phyloP scores from a whole-genome alignment of 2,329 filamentous ascomycete genomes.

The Blastomyces parvus region DNA sequence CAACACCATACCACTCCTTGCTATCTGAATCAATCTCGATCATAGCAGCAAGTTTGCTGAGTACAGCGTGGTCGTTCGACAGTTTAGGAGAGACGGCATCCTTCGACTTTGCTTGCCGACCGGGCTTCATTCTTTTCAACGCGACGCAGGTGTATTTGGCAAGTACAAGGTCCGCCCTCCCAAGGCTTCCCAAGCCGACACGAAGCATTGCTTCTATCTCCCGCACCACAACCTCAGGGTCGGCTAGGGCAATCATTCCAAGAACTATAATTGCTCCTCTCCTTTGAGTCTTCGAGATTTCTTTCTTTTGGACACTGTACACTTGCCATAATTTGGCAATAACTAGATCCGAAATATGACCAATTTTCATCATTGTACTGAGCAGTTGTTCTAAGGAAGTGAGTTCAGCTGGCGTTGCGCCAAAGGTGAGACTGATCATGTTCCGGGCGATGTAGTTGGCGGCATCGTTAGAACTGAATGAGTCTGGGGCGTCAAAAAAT shows the following conservation, averaged over 20 bases:
- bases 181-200: slow-evolving; percentile 74
- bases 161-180: slow-evolving; percentile 71
- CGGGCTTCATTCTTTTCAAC: slow-evolving; percentile 79
- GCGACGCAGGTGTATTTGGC: slow-evolving; percentile 96
- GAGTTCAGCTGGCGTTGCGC: slow-evolving; percentile 84
- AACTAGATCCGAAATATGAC: slow-evolving; percentile 74
- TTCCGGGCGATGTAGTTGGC: slow-evolving; percentile 94
- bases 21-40: slow-evolving; percentile 77
- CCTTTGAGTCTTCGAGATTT: slow-evolving; percentile 84
- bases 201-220: slow-evolving; percentile 92
- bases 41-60: slow-evolving; percentile 70
- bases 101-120: slow-evolving; percentile 68
- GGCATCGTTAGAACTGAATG: slow-evolving; percentile 77
- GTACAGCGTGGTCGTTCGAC: slow-evolving; percentile 82
- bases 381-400: slow-evolving; percentile 92
- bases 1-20: slow-evolving; percentile 90
- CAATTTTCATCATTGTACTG: slow-evolving; percentile 94
- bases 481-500: slow-evolving; percentile 90
- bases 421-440: slow-evolving; percentile 98
- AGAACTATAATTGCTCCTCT: slow-evolving; percentile 91
- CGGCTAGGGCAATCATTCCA: slow-evolving; percentile 90
- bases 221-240: slow-evolving; percentile 82
- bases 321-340: slow-evolving; percentile 94
- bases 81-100: slow-evolving; percentile 58
- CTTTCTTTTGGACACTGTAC: slow-evolving; percentile 84